These are phyloP conservation scores for Ophidiomyces ophidiicola DNA, from an alignment of 2,329 filamentous ascomycete genomes.

Conservation along the genomic window DNA sequence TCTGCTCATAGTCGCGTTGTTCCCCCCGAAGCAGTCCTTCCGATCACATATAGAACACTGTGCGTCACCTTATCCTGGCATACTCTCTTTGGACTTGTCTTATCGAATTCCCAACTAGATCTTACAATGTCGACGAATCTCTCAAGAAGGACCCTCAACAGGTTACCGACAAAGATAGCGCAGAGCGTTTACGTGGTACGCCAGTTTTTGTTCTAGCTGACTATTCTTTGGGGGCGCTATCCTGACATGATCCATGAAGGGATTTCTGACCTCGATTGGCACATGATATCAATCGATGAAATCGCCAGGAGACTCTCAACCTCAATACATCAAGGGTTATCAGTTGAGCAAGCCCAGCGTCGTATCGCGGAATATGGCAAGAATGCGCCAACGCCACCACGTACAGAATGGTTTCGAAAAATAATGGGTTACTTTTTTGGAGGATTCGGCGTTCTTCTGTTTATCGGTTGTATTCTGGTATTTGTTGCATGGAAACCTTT, in stretches of 20 bases:
- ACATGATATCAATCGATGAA: slow-evolving; percentile 47
- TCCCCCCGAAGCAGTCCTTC: slow-evolving; percentile 13
- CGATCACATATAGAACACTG: slow-evolving; percentile 15
- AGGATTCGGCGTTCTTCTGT: slow-evolving; percentile 60
- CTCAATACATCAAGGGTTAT: slow-evolving; percentile 48
- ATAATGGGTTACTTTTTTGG: slow-evolving; percentile 62
- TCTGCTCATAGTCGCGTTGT: slow-evolving; percentile 13
- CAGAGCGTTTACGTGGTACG: slow-evolving; percentile 1
- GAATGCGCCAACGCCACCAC: slow-evolving; percentile 55
- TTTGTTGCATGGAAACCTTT: slow-evolving; percentile 68
- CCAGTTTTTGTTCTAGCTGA: no score
- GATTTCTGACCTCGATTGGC: slow-evolving; percentile 54
- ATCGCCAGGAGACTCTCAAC: slow-evolving; percentile 49
- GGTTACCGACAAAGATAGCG: not conserved
- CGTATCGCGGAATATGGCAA: slow-evolving; percentile 50
- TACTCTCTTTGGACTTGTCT: not conserved
- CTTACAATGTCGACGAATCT: slow-evolving; percentile 15
- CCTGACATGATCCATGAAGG: slow-evolving; percentile 31
- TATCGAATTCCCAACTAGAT: slow-evolving; percentile 7
- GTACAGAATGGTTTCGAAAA: slow-evolving; percentile 47
- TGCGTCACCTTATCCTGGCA: slow-evolving; percentile 1
- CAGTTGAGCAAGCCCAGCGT: slow-evolving; percentile 43
- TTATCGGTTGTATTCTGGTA: slow-evolving; percentile 57
- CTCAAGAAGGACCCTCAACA: slow-evolving; percentile 5
- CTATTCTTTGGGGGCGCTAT: no score